Percentiles rank a stretch among this genome's conserved stretches.
These are phyloP conservation scores for Pyrenophora tritici-repentis DNA, from an alignment of 2,329 filamentous ascomycete species.

Conservation along the genomic window DNA sequence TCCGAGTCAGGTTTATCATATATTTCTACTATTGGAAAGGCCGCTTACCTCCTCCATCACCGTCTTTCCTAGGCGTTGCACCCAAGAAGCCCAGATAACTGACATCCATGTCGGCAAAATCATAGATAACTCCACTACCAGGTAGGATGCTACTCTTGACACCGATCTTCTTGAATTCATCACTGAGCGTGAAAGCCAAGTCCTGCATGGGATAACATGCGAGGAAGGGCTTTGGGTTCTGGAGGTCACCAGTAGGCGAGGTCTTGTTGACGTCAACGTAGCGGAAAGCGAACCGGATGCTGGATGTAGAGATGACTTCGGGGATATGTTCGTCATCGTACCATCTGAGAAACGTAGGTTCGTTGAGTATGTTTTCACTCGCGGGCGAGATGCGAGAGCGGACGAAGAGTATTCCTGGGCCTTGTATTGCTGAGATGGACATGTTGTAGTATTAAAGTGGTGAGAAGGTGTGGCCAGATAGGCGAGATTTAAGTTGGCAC, in stretches of 20 bases:
- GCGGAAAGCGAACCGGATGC: slow-evolving; percentile 43
- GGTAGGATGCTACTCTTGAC: slow-evolving; percentile 42
- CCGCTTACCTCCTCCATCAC: neutral
- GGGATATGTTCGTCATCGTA: slow-evolving; percentile 50
- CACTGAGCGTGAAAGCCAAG: slow-evolving; percentile 40
- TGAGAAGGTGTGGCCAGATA: neutral
- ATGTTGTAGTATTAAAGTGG: neutral
- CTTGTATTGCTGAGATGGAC: slow-evolving; percentile 7
- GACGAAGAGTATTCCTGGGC: slow-evolving; percentile 22
- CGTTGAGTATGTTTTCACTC: slow-evolving; percentile 42
- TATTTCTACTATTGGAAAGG: neutral
- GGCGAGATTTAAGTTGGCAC: neutral
- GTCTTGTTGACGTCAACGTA: slow-evolving; percentile 36
- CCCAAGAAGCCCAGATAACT: slow-evolving; percentile 27
- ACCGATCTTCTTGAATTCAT: slow-evolving; percentile 44
- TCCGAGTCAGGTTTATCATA: neutral
- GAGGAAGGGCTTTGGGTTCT: slow-evolving; percentile 40
- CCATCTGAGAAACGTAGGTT: slow-evolving; percentile 44
- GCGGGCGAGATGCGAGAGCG: slow-evolving; percentile 15
- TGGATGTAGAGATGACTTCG: slow-evolving; percentile 43
- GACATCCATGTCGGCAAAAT: slow-evolving; percentile 40
- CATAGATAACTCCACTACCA: slow-evolving; percentile 31
- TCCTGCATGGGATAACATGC: slow-evolving; percentile 48
- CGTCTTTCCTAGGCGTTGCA: slow-evolving; percentile 15
- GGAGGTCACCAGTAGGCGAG: slow-evolving; percentile 9